Evolutionary conservation across 257 asterid genomes (phyloP), one percentile per base, ranked within the genome.

Genomic region (Penstemon eatonii): DNA sequence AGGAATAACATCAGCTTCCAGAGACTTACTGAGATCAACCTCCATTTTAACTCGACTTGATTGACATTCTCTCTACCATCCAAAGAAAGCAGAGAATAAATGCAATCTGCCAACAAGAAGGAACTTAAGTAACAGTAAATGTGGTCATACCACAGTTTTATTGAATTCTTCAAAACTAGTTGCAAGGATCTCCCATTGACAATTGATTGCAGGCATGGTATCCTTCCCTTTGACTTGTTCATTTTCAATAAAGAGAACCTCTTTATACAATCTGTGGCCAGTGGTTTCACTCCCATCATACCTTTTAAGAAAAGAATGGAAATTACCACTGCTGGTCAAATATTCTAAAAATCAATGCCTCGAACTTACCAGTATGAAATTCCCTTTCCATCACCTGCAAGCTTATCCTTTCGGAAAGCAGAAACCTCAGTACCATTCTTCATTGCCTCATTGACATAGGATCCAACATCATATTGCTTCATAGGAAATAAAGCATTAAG

Each of bases 201-300:
- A 86, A 67, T 39, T 56, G 37, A 84, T 70, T 6, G 73, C 80
- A 44, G 78, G 79, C 43, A 41, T 47, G 12, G 57, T 52, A 64
- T 65, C 81, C 81, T 67, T 76, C 62, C 66, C 73, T 57, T 65
- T 86, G 60, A 60, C 69, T 56, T 52, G 71, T 70, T 60, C 66
- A 18, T 44, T 66, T 72, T 76, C 75, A 78, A 75, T 61, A 45
- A 60, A 15, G 51, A 25, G 67, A 36, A 86, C 87, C 78, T 90
- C 97, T 84, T 85, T 90, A 78, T 92, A 92, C 49, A 92, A 78
- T 82, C 98, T 86, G 71, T 85, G 84, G 25, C 98, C 98, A 53
- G 77, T 73, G 62, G 77, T 67, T 70, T 76, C 85, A 64, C 71
- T 73, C 19, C 97, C 98, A 67, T 92, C 98, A 49, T 80, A 90